Evolutionary conservation across 805 yeast genomes (phyloP), one percentile per base, ranked within the genome.

Genomic region (Saturnispora sanitii): DNA sequence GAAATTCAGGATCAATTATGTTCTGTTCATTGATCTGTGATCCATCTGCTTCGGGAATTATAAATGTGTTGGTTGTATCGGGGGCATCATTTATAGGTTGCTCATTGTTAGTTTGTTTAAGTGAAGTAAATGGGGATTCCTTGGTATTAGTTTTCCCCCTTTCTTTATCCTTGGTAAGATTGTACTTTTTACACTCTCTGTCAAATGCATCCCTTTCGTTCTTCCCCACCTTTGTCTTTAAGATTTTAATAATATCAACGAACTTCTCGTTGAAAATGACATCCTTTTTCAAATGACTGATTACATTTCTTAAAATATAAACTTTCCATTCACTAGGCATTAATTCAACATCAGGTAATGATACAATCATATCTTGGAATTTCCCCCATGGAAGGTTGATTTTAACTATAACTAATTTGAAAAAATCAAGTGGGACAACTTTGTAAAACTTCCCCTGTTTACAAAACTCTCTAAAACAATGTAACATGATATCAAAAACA

Each of bases 281-380:
- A 8, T 23, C 37, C 19, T 33, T 7, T 13, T 39, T 15, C 13
- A 41, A 12, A 11, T 33, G 9, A 27, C 16, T 23, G 2, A 7
- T 18, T 12, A 42, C 17, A 23, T 28, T 36, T 4, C 4, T 7
- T 1, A 44, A 29, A 16, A 45, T 32, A 27, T 28, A 33, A 2
- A 18, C 6, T 4, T 34, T 25, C 48, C 48, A 45, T 11, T 30
- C 31, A 12, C 33, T 32, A 2, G 43, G 34, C 7, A 45, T 33
- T 12, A 13, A 18, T 25, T 41, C 37, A 15, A 37, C 9, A 4
- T 31, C 13, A 13, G 35, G 36, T 19, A 45, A 18, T 3, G 32
- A 19, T 9, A 15, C 4, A 12, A 45, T 19, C 17, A 41, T 33
- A 16, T 33, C 18, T 6, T 25, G 20, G n/a, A 34, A 38, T 15